Conservation (phyloP, 768 basidiomycete species). For the Collybiopsis confluens region DNA sequence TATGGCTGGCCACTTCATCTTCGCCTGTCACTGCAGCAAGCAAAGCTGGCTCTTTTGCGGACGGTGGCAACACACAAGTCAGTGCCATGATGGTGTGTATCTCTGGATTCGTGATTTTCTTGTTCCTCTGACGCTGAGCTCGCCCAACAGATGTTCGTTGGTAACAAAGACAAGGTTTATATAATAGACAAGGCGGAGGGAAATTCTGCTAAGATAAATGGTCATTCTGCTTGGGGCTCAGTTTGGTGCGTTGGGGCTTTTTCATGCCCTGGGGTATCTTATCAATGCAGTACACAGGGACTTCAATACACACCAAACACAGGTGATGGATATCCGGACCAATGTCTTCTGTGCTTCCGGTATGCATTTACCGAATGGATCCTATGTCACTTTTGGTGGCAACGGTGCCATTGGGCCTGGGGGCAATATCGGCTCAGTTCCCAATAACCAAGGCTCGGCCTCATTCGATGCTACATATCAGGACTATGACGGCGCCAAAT, state of each 20-base stretch:
- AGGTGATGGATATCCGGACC: slow-evolving; percentile 66
- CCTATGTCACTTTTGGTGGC: slow-evolving; percentile 71
- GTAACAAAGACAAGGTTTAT: slow-evolving; percentile 77
- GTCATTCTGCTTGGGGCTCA: slow-evolving; percentile 72
- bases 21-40: slow-evolving; percentile 27
- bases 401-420: slow-evolving; percentile 70
- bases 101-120: slow-evolving; percentile 9
- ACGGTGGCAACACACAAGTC: slow-evolving; percentile 41
- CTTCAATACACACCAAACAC: slow-evolving; percentile 50
- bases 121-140: background rate
- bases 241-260: slow-evolving; percentile 44
- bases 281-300: slow-evolving; percentile 45
- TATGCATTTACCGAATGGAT: slow-evolving; percentile 78
- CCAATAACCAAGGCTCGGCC: slow-evolving; percentile 42
- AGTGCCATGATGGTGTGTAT: slow-evolving; percentile 49
- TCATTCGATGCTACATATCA: slow-evolving; percentile 64
- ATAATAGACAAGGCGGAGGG: slow-evolving; percentile 90
- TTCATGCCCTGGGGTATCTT: background rate
- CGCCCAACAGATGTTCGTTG: slow-evolving; percentile 65
- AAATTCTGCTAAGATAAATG: slow-evolving; percentile 60
- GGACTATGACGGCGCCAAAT: slow-evolving; percentile 75
- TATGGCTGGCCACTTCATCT: slow-evolving; percentile 38
- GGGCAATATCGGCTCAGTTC: slow-evolving; percentile 51
- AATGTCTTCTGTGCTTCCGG: slow-evolving; percentile 83
- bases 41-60: slow-evolving; percentile 39